These are phyloP conservation scores for Drechslerella dactyloides DNA, from an alignment of 2,329 filamentous ascomycete genomes.

Conservation along the genomic window DNA sequence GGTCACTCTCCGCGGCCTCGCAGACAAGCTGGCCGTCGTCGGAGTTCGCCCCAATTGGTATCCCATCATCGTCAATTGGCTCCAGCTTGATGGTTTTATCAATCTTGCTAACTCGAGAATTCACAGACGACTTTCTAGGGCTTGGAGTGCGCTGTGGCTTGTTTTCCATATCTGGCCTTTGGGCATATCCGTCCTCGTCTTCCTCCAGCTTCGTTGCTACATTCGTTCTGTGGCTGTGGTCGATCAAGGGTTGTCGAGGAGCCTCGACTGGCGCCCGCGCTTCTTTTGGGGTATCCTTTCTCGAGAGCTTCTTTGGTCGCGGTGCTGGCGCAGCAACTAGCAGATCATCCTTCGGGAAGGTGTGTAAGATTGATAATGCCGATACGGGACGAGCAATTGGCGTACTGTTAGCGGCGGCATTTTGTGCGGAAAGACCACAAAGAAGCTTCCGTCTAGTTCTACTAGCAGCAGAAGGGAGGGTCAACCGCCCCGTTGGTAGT, in stretches of 20 bases:
- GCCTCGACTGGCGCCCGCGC: not conserved
- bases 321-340: not conserved
- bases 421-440: constrained; percentile 33
- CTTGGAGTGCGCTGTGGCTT: no score
- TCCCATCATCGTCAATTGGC: not conserved
- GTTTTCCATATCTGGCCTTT: no score
- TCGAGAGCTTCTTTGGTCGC: no score
- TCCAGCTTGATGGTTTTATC: not conserved
- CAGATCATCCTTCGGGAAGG: constrained; percentile 9
- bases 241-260: not conserved
- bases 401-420: not conserved
- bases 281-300: no score
- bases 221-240: not conserved
- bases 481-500: constrained; percentile 14
- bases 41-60: no score
- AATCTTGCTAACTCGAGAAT: no score
- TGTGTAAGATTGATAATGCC: constrained; percentile 20
- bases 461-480: constrained; percentile 39
- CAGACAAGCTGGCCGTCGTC: not conserved
- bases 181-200: not conserved
- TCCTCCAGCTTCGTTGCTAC: not conserved
- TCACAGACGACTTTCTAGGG: no score
- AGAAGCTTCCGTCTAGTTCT: constrained; percentile 30
- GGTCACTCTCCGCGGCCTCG: not conserved
- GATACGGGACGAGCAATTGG: constrained; percentile 27